Percentiles rank a stretch among this genome's conserved stretches.
These are phyloP conservation scores for Metschnikowia reukaufii DNA, from an alignment of 805 yeast genomes.

Conservation along the genomic window DNA sequence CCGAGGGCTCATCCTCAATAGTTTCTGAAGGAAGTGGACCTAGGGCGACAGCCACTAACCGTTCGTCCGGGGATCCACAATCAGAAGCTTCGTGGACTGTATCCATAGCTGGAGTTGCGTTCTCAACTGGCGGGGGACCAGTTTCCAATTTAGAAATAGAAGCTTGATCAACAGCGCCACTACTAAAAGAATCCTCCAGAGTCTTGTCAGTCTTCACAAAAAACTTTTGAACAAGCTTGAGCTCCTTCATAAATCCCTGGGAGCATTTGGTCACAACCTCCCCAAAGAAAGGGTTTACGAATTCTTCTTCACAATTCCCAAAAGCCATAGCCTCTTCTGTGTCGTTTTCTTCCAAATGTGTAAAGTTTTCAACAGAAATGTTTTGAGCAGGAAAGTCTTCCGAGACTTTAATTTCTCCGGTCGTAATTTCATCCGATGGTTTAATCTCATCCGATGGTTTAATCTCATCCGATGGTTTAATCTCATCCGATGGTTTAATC, in stretches of 20 bases:
- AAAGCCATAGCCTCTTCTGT: background rate
- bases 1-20: background rate
- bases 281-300: background rate
- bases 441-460: too few relatives aligned
- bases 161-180: background rate
- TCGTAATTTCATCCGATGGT: too few relatives aligned
- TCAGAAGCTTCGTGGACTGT: background rate
- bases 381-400: too few relatives aligned
- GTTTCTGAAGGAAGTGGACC: background rate
- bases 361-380: too few relatives aligned
- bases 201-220: background rate
- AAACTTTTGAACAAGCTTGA: constrained; percentile 2
- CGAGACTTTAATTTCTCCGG: too few relatives aligned
- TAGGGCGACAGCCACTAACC: background rate
- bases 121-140: background rate
- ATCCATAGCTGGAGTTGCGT: background rate
- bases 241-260: constrained; percentile 3
- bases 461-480: too few relatives aligned
- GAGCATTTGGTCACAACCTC: constrained; percentile 1
- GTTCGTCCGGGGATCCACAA: background rate
- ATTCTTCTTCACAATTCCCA: background rate
- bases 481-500: too few relatives aligned
- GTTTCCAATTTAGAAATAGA: background rate
- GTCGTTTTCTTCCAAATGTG: background rate
- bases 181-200: too few relatives aligned